Evolutionary conservation across 2,329 filamentous ascomycete species (phyloP), one percentile per base, ranked within the genome.

Genomic region (Endothia cerciana): DNA sequence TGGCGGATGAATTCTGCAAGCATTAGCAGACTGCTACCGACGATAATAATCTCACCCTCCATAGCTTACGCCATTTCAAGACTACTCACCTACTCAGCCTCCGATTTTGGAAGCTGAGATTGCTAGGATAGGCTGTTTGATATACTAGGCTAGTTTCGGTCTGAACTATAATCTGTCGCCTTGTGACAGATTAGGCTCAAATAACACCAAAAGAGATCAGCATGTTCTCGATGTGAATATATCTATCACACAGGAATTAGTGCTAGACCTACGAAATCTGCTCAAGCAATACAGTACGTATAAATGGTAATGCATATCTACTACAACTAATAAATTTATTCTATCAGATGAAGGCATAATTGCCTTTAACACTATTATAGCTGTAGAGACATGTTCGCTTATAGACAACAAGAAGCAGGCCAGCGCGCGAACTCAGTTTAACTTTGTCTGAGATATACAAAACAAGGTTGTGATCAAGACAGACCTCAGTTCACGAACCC

Each of bases 81-180:
- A 74, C 72, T 0, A 68, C 71, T 8, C 76, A 79, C 58, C 69
- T 77, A 2, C 64, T 78, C 17, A 78, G 76, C 63, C 71, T 77
- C 25, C 73, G 74, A 19, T 75, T 74, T 69, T 76, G 8, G 74
- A 77, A 66, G 67, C 71, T 10, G 75, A 78, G 62, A 75, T 77
- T 47, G 70, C 72, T n/a, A n/a, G n/a, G n/a, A n/a, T n/a, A n/a
- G n/a, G n/a, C n/a, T n/a, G n/a, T n/a, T n/a, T n/a, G n/a, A n/a
- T n/a, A n/a, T n/a, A n/a, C n/a, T n/a, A n/a, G n/a, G n/a, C n/a
- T n/a, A n/a, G n/a, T n/a, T n/a, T n/a, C n/a, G n/a, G n/a, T n/a
- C n/a, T n/a, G n/a, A n/a, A n/a, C n/a, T n/a, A n/a, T n/a, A n/a
- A n/a, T n/a, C n/a, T n/a, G n/a, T n/a, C n/a, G n/a, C n/a, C n/a